These are phyloP conservation scores for Arthrinium phaeospermum DNA, from an alignment of 2,329 filamentous ascomycete species.

Conservation along the genomic window DNA sequence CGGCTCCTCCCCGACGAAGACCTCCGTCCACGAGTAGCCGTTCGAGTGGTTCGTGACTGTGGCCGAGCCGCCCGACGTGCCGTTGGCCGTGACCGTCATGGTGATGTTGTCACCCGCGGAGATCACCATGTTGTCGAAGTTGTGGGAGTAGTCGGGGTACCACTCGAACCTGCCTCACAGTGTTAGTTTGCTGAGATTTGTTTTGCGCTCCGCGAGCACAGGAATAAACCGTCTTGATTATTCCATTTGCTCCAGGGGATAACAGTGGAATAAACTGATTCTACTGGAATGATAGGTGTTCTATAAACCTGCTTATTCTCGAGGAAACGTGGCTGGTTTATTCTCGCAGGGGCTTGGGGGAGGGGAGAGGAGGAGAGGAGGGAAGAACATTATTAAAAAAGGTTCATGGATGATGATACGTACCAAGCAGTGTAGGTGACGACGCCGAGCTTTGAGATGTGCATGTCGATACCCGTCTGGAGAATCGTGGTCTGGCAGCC, in stretches of 20 bases:
- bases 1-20: constrained; percentile 51
- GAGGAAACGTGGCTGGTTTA: too few relatives aligned
- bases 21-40: constrained; percentile 57
- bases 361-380: not conserved
- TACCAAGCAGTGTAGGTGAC: constrained; percentile 59
- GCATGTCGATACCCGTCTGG: constrained; percentile 64
- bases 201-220: too few relatives aligned
- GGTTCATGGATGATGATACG: not conserved
- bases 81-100: constrained; percentile 43
- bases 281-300: too few relatives aligned
- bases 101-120: constrained; percentile 34
- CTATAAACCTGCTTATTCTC: too few relatives aligned
- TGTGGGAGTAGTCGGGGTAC: constrained; percentile 62
- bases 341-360: too few relatives aligned
- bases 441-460: constrained; percentile 41
- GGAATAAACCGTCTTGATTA: too few relatives aligned
- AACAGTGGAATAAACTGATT: too few relatives aligned
- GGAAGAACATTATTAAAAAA: too few relatives aligned
- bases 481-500: constrained; percentile 60
- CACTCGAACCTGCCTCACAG: constrained; percentile 54
- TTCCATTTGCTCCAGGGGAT: too few relatives aligned
- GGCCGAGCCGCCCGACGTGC: constrained; percentile 50
- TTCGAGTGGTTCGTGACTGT: constrained; percentile 58
- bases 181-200: not conserved
- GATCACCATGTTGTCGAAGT: constrained; percentile 53